Conservation (phyloP, 1,284 basidiomycete genomes). For the Ganoderma multipileum region DNA sequence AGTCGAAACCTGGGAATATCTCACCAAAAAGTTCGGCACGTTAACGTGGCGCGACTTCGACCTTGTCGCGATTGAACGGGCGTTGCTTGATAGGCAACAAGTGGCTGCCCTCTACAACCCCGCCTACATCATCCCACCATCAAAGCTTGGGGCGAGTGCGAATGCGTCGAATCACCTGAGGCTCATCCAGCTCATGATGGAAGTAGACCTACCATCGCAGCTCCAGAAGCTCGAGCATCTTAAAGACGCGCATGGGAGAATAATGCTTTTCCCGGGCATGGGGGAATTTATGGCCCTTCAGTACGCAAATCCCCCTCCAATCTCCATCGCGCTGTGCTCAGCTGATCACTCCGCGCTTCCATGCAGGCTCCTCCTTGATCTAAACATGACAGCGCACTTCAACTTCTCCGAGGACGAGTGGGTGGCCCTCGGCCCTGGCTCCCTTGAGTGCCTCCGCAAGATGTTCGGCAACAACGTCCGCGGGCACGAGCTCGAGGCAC, state of each 20-base stretch:
- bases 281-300: constrained; percentile 50
- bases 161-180: constrained; percentile 45
- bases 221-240: constrained; percentile 42
- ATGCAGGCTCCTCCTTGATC: constrained; percentile 47
- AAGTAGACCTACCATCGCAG: constrained; percentile 42
- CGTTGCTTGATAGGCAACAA: constrained; percentile 37
- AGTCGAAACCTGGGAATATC: constrained; percentile 49
- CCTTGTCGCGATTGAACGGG: constrained; percentile 42
- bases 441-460: constrained; percentile 45
- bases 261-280: constrained; percentile 46
- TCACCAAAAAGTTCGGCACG: constrained; percentile 42
- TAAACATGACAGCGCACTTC: constrained; percentile 49
- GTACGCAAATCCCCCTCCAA: constrained; percentile 36
- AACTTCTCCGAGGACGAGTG: constrained; percentile 49
- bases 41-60: constrained; percentile 45
- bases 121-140: constrained; percentile 50
- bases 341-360: constrained; percentile 7
- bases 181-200: constrained; percentile 48
- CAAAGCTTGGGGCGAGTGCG: constrained; percentile 41
- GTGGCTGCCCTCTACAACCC: constrained; percentile 41
- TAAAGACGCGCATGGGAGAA: constrained; percentile 45
- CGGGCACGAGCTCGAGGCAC: constrained; percentile 44
- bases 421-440: constrained; percentile 50
- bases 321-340: not conserved
- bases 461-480: constrained; percentile 46